These are phyloP conservation scores for Chrysanthemum makinoi DNA, from an alignment of 129 eudicot species.

Conservation along the genomic window DNA sequence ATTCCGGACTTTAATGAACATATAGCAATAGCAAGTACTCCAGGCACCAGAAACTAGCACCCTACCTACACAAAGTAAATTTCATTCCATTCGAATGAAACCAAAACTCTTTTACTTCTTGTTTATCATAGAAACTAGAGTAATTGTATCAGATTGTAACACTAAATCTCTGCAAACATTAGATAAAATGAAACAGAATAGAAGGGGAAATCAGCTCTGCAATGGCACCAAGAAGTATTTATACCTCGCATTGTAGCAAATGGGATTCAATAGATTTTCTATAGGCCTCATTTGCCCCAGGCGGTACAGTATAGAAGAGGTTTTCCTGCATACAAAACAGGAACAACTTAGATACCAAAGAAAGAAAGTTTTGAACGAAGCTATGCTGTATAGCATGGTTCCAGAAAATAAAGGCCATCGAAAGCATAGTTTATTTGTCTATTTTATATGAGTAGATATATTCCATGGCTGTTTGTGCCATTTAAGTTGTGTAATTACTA, in stretches of 20 bases:
- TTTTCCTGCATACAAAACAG: constrained; percentile 43
- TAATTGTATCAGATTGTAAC: background rate
- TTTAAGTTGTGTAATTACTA: too few species aligned
- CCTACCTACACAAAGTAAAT: background rate
- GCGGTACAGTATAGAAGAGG: constrained; percentile 58
- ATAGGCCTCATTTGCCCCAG: constrained; percentile 61
- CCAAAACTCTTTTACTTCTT: background rate
- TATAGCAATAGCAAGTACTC: background rate
- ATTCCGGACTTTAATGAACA: background rate
- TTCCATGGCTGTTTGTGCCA: too few species aligned
- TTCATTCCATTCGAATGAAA: background rate
- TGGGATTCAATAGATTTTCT: constrained; percentile 58
- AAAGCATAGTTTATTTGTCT: too few species aligned
- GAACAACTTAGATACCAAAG: constrained; percentile 9
- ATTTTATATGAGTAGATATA: too few species aligned
- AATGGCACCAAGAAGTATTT: constrained; percentile 7
- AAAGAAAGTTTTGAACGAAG: background rate
- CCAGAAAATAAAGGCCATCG: too few species aligned
- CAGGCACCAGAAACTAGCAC: background rate
- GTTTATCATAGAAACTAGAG: background rate
- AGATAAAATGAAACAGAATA: background rate
- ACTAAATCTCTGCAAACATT: background rate
- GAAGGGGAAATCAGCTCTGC: constrained; percentile 3
- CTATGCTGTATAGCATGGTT: too few species aligned
- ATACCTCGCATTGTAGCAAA: constrained; percentile 51